Evolutionary conservation across 495 filamentous ascomycete species (phyloP).

Genomic region (Neurospora cerealis): DNA sequence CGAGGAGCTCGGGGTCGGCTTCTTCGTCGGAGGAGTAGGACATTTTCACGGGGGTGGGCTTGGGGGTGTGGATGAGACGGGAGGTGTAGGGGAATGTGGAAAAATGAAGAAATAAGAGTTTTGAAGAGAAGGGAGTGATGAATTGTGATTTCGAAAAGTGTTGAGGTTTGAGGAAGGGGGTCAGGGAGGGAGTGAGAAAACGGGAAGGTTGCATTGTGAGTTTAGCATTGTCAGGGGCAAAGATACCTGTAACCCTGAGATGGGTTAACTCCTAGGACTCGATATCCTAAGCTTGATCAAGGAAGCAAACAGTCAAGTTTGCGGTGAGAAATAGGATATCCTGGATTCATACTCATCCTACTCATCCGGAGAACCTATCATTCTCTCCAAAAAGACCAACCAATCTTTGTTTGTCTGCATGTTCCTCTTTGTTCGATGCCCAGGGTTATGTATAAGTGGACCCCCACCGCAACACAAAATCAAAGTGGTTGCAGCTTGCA

Average conservation of each 20-base stretch:
- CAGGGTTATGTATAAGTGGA: background rate
- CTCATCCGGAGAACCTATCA: background rate
- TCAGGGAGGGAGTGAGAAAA: background rate
- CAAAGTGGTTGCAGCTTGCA: background rate
- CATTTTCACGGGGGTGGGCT: constrained; percentile 34
- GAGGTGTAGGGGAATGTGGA: background rate
- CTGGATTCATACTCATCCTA: background rate
- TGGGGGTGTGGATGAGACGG: background rate
- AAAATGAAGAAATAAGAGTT: background rate
- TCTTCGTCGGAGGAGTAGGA: constrained; percentile 91
- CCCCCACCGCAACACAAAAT: background rate
- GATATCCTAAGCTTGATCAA: background rate
- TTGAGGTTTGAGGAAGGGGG: background rate
- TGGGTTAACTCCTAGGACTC: background rate
- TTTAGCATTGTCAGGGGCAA: background rate
- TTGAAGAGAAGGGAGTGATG: background rate
- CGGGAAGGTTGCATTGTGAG: background rate
- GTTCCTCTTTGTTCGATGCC: background rate
- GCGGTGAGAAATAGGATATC: background rate
- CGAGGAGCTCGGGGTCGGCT: constrained; percentile 77
- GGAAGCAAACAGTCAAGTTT: background rate
- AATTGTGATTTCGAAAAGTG: background rate
- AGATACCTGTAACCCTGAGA: background rate
- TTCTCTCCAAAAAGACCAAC: background rate
- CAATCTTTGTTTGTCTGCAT: background rate